Evolutionary conservation across 2,329 filamentous ascomycete genomes (phyloP).

Genomic region (Fusarium staphyleae): DNA sequence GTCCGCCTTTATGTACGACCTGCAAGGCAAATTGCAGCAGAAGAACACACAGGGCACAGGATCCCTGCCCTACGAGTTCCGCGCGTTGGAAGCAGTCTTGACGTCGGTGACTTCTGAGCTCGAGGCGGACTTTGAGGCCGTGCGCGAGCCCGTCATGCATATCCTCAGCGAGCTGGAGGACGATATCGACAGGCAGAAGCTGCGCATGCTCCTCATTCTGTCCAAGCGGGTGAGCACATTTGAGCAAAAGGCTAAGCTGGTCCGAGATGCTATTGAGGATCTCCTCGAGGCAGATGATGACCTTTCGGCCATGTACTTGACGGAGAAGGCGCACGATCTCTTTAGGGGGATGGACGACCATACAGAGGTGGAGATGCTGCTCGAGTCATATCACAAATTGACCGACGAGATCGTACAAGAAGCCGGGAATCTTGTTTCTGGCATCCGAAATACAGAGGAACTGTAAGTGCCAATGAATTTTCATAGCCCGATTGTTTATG

Average conservation of each 20-base stretch:
- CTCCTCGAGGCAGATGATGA: conserved; percentile 96
- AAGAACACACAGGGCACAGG: conserved; percentile 66
- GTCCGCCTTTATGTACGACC: conserved; percentile 96
- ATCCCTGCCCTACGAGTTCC: conserved; percentile 90
- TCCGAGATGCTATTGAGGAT: conserved; percentile 94
- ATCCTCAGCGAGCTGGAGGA: conserved; percentile 92
- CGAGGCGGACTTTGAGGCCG: conserved; percentile 92
- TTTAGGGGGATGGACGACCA: conserved; percentile 83
- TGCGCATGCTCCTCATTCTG: conserved; percentile 88
- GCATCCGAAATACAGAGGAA: conserved; percentile 97
- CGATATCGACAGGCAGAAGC: conserved; percentile 93
- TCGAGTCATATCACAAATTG: conserved; percentile 97
- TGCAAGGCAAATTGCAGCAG: conserved; percentile 90
- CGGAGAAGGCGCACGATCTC: conserved; percentile 81
- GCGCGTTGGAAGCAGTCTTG: conserved; percentile 91
- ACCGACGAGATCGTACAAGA: conserved; percentile 98
- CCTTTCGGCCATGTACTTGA: conserved; percentile 91
- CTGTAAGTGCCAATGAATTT: conserved; percentile 67
- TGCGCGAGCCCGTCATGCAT: conserved; percentile 88
- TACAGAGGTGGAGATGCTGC: conserved; percentile 93
- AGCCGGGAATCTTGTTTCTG: conserved; percentile 88
- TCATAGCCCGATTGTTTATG: neutral
- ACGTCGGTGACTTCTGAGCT: conserved; percentile 92
- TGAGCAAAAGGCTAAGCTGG: conserved; percentile 93
- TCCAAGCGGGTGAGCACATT: conserved; percentile 97